A percentile compares a stretch with the other conserved stretches of the same genome.
These are phyloP conservation scores for Pouteria campechiana DNA, from an alignment of 179 eudicot species.

Conservation along the genomic window DNA sequence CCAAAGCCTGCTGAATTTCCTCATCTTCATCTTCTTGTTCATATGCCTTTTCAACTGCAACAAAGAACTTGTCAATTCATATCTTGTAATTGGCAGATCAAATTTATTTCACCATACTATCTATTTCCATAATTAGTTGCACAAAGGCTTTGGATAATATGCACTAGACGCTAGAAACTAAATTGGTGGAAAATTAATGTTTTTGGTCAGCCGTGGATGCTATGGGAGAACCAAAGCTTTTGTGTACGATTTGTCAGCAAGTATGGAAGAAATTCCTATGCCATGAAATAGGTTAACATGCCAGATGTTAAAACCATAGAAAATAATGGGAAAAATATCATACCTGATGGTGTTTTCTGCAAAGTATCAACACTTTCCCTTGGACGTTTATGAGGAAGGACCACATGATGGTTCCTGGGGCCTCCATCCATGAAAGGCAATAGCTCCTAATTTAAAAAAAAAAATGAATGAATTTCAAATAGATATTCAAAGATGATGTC, in stretches of 20 bases:
- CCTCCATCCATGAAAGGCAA: conserved; percentile 78
- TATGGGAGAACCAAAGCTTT: background rate
- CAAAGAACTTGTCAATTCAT: no score
- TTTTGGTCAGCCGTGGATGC: background rate
- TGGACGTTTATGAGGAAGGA: conserved; percentile 81
- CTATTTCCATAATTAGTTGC: no score
- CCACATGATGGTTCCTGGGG: conserved; percentile 58
- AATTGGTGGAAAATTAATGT: background rate
- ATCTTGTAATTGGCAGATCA: no score
- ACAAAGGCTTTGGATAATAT: conserved; percentile 18
- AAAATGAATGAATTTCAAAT: no score
- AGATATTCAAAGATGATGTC: no score
- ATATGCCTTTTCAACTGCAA: conserved; percentile 19
- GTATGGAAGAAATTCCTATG: background rate
- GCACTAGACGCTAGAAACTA: conserved; percentile 7
- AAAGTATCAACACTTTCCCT: conserved; percentile 48
- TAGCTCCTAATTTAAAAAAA: conserved; percentile 50
- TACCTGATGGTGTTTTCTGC: conserved; percentile 43
- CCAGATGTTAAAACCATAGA: background rate
- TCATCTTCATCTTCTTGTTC: conserved; percentile 60
- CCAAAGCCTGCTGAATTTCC: conserved; percentile 67
- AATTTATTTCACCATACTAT: no score
- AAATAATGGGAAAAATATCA: background rate
- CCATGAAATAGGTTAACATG: background rate
- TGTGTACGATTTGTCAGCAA: no score